These are phyloP conservation scores for Globisporangium carolinianum DNA, from an alignment of 352 stramenopile genomes.

Conservation along the genomic window DNA sequence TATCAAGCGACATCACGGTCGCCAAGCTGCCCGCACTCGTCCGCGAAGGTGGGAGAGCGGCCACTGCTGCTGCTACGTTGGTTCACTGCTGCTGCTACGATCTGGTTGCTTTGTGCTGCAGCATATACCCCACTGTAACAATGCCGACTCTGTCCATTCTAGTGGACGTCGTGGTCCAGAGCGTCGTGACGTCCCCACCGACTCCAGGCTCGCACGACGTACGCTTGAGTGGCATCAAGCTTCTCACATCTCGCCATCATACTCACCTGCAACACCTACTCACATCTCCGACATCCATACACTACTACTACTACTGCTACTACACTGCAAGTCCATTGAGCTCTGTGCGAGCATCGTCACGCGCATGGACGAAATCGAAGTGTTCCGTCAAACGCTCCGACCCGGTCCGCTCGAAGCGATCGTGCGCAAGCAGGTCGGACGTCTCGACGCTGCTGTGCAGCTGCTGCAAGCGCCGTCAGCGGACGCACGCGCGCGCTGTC, in stretches of 20 bases:
- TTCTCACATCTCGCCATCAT: neutral
- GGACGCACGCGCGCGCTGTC: neutral
- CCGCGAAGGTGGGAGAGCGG: constrained; percentile 9
- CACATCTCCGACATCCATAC: neutral
- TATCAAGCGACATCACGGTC: constrained; percentile 3
- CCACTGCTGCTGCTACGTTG: no score
- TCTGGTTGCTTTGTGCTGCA: no score
- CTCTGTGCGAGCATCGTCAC: constrained; percentile 28
- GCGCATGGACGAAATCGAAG: constrained; percentile 35
- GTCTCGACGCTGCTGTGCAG: constrained; percentile 24
- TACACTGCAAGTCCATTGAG: constrained; percentile 18
- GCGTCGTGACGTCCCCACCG: constrained; percentile 6
- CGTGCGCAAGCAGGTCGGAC: constrained; percentile 35
- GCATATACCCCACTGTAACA: no score
- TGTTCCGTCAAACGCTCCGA: constrained; percentile 31
- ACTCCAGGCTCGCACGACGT: constrained; percentile 5
- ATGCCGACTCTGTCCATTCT: neutral
- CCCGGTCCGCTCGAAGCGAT: constrained; percentile 39
- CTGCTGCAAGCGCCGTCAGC: constrained; percentile 16
- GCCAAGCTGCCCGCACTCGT: constrained; percentile 13
- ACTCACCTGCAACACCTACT: no score
- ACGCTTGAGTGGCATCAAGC: neutral
- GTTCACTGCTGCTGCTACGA: no score
- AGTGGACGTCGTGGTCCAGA: constrained; percentile 14
- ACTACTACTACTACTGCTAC: no score